Percentiles rank a stretch among this genome's conserved stretches.
Evolutionary conservation across 108 stramenopile genomes (phyloP).

Genomic region (Nitzschia inconspicua): DNA sequence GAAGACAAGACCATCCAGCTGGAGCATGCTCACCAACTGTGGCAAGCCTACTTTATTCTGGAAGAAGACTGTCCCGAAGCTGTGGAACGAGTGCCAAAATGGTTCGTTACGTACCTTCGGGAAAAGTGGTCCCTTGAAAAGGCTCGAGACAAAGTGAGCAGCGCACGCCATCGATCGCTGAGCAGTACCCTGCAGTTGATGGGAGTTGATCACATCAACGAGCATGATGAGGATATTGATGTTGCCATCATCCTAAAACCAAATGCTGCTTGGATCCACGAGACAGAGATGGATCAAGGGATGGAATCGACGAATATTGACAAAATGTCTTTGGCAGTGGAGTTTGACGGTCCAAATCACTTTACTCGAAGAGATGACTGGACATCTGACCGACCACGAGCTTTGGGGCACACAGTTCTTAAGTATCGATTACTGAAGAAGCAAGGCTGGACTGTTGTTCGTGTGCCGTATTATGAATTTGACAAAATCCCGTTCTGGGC

Average conservation of each 20-base stretch:
- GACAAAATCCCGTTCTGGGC: conserved; percentile 90
- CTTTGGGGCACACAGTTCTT: conserved; percentile 80
- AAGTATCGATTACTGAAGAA: conserved; percentile 82
- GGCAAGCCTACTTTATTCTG: conserved; percentile 76
- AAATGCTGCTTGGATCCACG: conserved; percentile 65
- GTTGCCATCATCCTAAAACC: conserved; percentile 78
- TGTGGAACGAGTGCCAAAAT: conserved; percentile 44
- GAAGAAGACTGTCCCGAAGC: conserved; percentile 64
- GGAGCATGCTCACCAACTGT: conserved; percentile 87
- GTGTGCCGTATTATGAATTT: conserved; percentile 87
- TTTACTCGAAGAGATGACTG: conserved; percentile 58
- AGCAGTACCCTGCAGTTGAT: conserved; percentile 70
- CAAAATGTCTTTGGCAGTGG: conserved; percentile 66
- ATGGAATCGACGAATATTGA: neutral
- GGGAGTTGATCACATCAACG: conserved; percentile 78
- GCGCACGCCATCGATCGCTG: conserved; percentile 70
- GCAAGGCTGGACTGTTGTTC: conserved; percentile 82
- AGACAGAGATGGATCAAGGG: conserved; percentile 31
- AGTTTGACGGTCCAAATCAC: conserved; percentile 89
- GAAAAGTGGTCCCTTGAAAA: conserved; percentile 75
- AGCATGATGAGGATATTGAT: conserved; percentile 89
- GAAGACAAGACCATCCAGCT: conserved; percentile 55
- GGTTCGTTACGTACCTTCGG: conserved; percentile 59
- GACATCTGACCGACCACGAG: conserved; percentile 39
- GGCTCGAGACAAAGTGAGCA: conserved; percentile 64